phyloP scores from a whole-genome alignment of 768 basidiomycete species.

The Hygrocybe punicea region DNA sequence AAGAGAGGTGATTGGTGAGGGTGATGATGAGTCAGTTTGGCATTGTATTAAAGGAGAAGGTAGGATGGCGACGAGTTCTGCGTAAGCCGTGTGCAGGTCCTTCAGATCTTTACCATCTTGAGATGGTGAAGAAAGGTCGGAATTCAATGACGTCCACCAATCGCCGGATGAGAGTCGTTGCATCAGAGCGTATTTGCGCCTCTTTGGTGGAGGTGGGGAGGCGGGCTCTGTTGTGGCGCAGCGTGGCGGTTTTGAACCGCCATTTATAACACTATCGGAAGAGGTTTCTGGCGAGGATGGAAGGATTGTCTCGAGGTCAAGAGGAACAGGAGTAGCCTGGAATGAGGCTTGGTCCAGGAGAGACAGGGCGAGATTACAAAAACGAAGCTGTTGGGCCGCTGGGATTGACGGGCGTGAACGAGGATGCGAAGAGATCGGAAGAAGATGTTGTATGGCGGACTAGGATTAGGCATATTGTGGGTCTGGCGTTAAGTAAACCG shows the following conservation, averaged over 20 bases:
- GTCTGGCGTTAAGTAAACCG: slow-evolving; percentile 14
- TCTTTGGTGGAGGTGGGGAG: slow-evolving; percentile 28
- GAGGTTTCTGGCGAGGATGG: slow-evolving; percentile 14
- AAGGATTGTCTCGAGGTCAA: slow-evolving; percentile 43
- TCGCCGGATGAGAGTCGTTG: slow-evolving; percentile 75
- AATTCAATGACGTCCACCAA: slow-evolving; percentile 73
- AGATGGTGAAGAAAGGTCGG: slow-evolving; percentile 36
- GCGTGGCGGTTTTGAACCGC: slow-evolving; percentile 13
- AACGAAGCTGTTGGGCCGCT: slow-evolving; percentile 66
- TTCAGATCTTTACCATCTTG: slow-evolving; percentile 40
- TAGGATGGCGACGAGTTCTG: slow-evolving; percentile 72
- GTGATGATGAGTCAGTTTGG: slow-evolving; percentile 23
- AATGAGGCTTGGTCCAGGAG: slow-evolving; percentile 69
- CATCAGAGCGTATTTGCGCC: slow-evolving; percentile 67
- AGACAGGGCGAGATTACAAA: slow-evolving; percentile 69
- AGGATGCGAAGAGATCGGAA: slow-evolving; percentile 64
- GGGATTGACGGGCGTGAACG: slow-evolving; percentile 61
- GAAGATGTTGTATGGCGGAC: slow-evolving; percentile 64
- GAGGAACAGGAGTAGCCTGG: slow-evolving; percentile 42
- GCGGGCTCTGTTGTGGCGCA: slow-evolving; percentile 11
- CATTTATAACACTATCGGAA: slow-evolving; percentile 18
- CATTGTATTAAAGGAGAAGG: slow-evolving; percentile 54
- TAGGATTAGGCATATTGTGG: slow-evolving; percentile 21
- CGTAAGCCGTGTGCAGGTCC: slow-evolving; percentile 57
- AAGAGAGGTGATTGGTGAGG: slow-evolving; percentile 13